Percentiles rank a stretch among this genome's conserved stretches.
Conservation (phyloP, 2,329 filamentous ascomycete species). For the Leptographium flavum region DNA sequence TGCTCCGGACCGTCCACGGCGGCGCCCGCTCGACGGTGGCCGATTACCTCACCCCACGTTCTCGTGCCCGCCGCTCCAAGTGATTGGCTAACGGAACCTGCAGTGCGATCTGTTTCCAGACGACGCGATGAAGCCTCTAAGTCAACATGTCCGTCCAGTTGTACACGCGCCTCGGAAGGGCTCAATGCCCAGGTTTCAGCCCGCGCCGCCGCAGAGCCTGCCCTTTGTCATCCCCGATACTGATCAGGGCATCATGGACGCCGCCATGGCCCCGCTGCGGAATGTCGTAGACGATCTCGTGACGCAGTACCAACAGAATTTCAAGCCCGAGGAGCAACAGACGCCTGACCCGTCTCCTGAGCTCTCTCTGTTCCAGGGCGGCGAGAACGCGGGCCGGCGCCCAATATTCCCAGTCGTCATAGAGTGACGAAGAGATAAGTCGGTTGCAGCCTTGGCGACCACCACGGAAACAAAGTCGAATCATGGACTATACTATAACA, state of each 20-base stretch:
- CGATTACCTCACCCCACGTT: too few relatives aligned
- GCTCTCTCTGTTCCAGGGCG: slow-evolving; percentile 58
- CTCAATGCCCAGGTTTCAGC: slow-evolving; percentile 45
- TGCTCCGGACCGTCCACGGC: not conserved
- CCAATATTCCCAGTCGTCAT: too few relatives aligned
- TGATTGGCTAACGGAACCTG: too few relatives aligned
- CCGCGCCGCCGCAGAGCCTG: slow-evolving; percentile 40
- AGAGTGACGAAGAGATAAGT: slow-evolving; percentile 58
- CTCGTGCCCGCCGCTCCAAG: too few relatives aligned
- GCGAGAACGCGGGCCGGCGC: slow-evolving; percentile 45
- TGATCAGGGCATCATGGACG: slow-evolving; percentile 36
- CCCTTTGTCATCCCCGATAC: slow-evolving; percentile 52
- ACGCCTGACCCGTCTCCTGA: slow-evolving; percentile 28
- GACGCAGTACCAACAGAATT: not conserved
- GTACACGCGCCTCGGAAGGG: too few relatives aligned
- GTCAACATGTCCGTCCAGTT: too few relatives aligned
- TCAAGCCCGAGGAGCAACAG: slow-evolving; percentile 17
- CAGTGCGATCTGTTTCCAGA: slow-evolving; percentile 53
- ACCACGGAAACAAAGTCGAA: too few relatives aligned
- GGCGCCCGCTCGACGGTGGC: not conserved
- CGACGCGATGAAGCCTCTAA: slow-evolving; percentile 57
- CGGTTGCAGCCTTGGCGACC: too few relatives aligned
- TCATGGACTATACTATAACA: too few relatives aligned
- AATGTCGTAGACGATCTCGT: slow-evolving; percentile 26
- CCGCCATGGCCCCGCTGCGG: slow-evolving; percentile 43